Percentiles rank a stretch among this genome's conserved stretches.
These are phyloP conservation scores for Dendrocalamus sinicus DNA, from an alignment of 176 grass and related monocot species.

Conservation along the genomic window DNA sequence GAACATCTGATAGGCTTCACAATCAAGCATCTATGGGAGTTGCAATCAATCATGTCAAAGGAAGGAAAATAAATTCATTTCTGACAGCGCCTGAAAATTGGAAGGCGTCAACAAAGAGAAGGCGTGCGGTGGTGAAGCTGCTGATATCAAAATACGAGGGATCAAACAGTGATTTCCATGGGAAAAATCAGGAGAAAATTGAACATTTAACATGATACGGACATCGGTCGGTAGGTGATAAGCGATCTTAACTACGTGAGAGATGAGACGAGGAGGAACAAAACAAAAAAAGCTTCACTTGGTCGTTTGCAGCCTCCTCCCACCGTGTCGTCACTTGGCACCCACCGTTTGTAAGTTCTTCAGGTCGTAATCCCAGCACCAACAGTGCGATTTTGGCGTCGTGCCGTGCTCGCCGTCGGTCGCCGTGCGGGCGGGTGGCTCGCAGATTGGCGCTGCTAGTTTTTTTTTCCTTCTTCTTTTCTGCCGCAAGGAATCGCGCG, in stretches of 20 bases:
- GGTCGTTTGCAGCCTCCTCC: neutral
- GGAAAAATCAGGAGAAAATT: neutral
- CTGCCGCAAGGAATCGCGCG: neutral
- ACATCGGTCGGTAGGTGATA: neutral
- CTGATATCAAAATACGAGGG: neutral
- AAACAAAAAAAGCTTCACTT: neutral
- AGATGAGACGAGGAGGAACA: neutral
- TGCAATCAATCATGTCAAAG: conserved; percentile 32
- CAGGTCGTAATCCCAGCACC: neutral
- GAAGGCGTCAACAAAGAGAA: neutral
- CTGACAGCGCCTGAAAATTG: conserved; percentile 1
- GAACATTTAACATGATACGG: neutral
- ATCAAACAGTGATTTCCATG: neutral
- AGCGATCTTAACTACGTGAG: conserved; percentile 22
- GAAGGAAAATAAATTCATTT: neutral
- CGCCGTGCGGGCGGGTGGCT: neutral
- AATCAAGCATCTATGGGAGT: conserved; percentile 47
- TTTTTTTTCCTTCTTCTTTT: neutral
- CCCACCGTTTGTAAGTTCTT: neutral
- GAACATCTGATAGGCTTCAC: conserved; percentile 38
- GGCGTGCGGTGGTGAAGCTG: neutral
- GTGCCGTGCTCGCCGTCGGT: conserved; percentile 12
- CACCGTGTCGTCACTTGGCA: neutral
- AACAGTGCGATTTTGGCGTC: conserved; percentile 2
- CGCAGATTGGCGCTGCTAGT: neutral